Evolutionary conservation across 768 basidiomycete species (phyloP).

Genomic region (Leccinum disarticulatum): DNA sequence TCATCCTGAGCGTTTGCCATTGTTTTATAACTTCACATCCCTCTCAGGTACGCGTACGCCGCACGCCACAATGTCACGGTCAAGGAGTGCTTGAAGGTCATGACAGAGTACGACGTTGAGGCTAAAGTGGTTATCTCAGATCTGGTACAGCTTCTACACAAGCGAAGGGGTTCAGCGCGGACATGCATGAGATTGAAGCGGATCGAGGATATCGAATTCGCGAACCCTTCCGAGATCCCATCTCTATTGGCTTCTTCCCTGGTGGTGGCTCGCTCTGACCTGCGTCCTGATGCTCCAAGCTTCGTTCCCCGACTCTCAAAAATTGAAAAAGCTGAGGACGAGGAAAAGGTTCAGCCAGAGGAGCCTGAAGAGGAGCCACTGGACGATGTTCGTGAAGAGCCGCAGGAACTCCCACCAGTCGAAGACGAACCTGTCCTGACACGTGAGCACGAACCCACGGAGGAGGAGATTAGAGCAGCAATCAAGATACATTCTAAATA

Average conservation of each 20-base stretch:
- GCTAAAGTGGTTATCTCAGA: constrained; percentile 13
- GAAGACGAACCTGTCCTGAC: constrained; percentile 16
- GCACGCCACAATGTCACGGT: neutral
- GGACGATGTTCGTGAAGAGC: constrained; percentile 15
- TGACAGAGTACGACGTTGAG: constrained; percentile 14
- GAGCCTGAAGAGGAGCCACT: neutral
- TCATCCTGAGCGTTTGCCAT: neutral
- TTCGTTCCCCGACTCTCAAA: constrained; percentile 15
- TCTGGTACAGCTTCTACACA: constrained; percentile 28
- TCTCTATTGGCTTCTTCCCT: constrained; percentile 23
- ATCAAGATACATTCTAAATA: constrained; percentile 22
- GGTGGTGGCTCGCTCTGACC: constrained; percentile 13
- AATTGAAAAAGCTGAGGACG: neutral
- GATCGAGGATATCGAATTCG: constrained; percentile 34
- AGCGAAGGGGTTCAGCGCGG: neutral
- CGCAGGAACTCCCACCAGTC: constrained; percentile 8
- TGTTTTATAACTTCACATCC: neutral
- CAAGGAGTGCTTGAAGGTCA: constrained; percentile 12
- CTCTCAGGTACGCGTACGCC: neutral
- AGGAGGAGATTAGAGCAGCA: constrained; percentile 29
- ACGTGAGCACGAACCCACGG: constrained; percentile 21
- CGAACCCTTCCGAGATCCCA: constrained; percentile 31
- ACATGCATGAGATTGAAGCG: constrained; percentile 4
- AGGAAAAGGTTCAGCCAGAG: constrained; percentile 2
- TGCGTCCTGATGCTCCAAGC: constrained; percentile 16